phyloP scores from a whole-genome alignment of 1,284 basidiomycete species.

The Cerioporus squamosus region DNA sequence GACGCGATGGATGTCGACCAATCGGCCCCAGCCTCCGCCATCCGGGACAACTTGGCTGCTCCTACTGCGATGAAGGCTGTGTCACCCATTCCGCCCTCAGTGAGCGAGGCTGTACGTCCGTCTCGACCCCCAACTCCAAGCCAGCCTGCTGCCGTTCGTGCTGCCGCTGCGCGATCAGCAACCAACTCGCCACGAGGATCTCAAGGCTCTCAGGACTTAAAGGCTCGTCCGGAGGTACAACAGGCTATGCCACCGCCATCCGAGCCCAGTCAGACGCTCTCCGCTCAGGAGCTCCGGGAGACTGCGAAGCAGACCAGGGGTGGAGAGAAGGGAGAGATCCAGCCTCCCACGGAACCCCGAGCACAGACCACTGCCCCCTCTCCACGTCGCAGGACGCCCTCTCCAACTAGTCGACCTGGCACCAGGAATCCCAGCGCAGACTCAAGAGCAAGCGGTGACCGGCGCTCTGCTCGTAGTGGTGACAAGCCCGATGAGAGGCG shows the following conservation, averaged over 20 bases:
- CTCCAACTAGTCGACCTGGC: conserved; percentile 67
- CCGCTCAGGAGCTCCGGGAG: conserved; percentile 81
- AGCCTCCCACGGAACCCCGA: conserved; percentile 39
- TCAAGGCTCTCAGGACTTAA: conserved; percentile 28
- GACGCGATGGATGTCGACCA: conserved; percentile 49
- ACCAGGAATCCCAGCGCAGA: conserved; percentile 74
- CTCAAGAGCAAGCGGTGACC: conserved; percentile 71
- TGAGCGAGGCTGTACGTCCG: conserved; percentile 22
- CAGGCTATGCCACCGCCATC: conserved; percentile 75
- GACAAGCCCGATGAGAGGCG: conserved; percentile 57
- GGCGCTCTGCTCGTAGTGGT: conserved; percentile 54
- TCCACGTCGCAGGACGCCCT: conserved; percentile 66
- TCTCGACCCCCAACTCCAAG: conserved; percentile 34
- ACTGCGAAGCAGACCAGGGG: conserved; percentile 66
- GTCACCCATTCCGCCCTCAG: conserved; percentile 9
- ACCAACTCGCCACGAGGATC: conserved; percentile 44
- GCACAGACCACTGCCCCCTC: conserved; percentile 52
- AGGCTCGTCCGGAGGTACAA: conserved; percentile 38
- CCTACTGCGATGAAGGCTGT: conserved; percentile 1
- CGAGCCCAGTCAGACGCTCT: conserved; percentile 77
- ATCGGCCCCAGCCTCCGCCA: conserved; percentile 1
- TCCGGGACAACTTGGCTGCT: conserved; percentile 1
- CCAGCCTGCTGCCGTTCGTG: conserved; percentile 21
- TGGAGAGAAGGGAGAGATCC: conserved; percentile 23
- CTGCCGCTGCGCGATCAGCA: conserved; percentile 40